phyloP scores from a whole-genome alignment of 331 rosid genomes.

The Acacia concinna region DNA sequence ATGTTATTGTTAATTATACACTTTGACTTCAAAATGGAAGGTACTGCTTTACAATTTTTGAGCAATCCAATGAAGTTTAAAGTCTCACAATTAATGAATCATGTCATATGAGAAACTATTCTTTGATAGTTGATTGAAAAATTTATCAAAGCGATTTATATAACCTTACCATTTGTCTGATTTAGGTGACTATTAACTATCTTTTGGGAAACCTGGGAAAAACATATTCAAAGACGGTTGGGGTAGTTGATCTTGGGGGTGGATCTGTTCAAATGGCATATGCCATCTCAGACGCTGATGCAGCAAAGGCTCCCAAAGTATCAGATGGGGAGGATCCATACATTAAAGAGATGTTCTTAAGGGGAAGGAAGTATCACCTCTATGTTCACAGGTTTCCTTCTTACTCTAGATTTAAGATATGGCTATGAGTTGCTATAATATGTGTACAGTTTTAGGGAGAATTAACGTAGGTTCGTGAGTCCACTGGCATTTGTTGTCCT shows the following conservation, averaged over 20 bases:
- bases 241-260: slow-evolving; percentile 96
- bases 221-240: slow-evolving; percentile 72
- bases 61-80: slow-evolving; percentile 6
- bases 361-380: slow-evolving; percentile 72
- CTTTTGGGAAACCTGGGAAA: slow-evolving; percentile 80
- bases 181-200: slow-evolving; percentile 84
- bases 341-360: slow-evolving; percentile 71
- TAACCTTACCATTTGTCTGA: slow-evolving; percentile 28
- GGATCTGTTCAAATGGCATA: slow-evolving; percentile 99
- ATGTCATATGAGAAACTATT: neutral
- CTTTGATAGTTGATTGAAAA: slow-evolving; percentile 12
- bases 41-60: slow-evolving; percentile 6
- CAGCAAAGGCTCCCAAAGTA: slow-evolving; percentile 62
- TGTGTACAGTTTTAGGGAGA: slow-evolving; percentile 15
- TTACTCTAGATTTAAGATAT: slow-evolving; percentile 25
- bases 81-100: neutral
- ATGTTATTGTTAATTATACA: neutral
- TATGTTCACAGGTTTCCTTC: slow-evolving; percentile 85
- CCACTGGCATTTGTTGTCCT: neutral
- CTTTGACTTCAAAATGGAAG: neutral
- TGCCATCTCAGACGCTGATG: slow-evolving; percentile 74
- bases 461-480: neutral
- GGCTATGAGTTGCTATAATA: slow-evolving; percentile 27
- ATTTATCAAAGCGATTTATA: neutral
- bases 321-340: slow-evolving; percentile 61